Evolutionary conservation across 1,284 basidiomycete species (phyloP).

Genomic region (Agaricales sp.): DNA sequence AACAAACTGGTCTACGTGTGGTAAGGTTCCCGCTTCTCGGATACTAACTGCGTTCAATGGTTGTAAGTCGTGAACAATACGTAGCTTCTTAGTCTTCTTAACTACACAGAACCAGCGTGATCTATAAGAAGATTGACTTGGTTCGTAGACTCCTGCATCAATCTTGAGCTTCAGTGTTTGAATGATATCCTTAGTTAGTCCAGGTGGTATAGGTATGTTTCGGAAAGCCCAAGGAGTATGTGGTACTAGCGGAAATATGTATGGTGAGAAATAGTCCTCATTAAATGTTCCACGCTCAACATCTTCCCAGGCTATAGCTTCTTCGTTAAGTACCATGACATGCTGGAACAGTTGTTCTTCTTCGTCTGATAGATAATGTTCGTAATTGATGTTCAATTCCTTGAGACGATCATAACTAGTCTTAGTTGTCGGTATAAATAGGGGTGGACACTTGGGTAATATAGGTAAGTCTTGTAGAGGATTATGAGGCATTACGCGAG

Average conservation of each 20-base stretch:
- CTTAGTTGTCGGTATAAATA: constrained; percentile 5
- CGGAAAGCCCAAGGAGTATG: constrained; percentile 18
- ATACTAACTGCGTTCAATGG: constrained; percentile 21
- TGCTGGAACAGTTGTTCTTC: constrained; percentile 15
- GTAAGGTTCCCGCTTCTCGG: constrained; percentile 19
- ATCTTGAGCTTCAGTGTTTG: constrained; percentile 17
- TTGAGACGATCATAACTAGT: neutral
- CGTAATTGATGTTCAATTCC: neutral
- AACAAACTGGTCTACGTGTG: constrained; percentile 22
- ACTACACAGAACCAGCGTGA: constrained; percentile 31
- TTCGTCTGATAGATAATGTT: constrained; percentile 7
- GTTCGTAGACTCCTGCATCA: constrained; percentile 19
- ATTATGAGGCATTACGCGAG: too few species aligned
- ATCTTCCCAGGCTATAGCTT: constrained; percentile 23
- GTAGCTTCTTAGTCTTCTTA: constrained; percentile 17
- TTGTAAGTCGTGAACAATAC: constrained; percentile 21
- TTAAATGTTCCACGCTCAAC: constrained; percentile 21
- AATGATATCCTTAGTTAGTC: constrained; percentile 7
- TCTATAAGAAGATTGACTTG: constrained; percentile 21
- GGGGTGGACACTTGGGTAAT: constrained; percentile 5
- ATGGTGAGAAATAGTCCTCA: constrained; percentile 23
- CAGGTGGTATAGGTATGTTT: constrained; percentile 12
- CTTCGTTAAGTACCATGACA: constrained; percentile 13
- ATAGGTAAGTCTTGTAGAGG: constrained; percentile 4
- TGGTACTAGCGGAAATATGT: constrained; percentile 21